A percentile compares a stretch with the other conserved stretches of the same genome.
phyloP scores from a whole-genome alignment of 2,329 filamentous ascomycete genomes.

The Ophiocordyceps robertsii region DNA sequence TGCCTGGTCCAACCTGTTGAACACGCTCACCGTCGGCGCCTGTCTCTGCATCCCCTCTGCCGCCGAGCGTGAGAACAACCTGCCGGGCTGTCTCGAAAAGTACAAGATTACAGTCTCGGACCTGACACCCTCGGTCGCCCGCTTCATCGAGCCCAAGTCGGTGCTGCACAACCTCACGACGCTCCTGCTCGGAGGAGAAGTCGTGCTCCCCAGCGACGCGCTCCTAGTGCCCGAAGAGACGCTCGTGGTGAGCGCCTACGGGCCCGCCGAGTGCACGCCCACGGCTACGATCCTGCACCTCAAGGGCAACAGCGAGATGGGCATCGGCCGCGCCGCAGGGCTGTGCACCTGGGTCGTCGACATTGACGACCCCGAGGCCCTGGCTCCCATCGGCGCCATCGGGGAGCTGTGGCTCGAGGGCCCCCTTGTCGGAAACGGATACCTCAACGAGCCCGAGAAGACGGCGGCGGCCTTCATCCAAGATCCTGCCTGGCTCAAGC shows the following conservation, averaged over 20 bases:
- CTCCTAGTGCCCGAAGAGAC: conserved; percentile 6
- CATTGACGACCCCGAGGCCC: not conserved
- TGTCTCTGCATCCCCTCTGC: conserved; percentile 6
- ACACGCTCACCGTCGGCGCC: conserved; percentile 1
- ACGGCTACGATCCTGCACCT: not conserved
- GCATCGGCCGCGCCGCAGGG: not conserved
- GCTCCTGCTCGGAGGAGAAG: conserved; percentile 7
- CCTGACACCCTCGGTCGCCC: conserved; percentile 8
- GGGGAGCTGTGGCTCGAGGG: conserved; percentile 6
- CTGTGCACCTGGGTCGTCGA: conserved; percentile 3
- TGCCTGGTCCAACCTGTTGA: conserved; percentile 1
- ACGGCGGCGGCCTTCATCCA: conserved; percentile 1
- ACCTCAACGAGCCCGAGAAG: conserved; percentile 12
- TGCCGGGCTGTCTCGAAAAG: conserved; percentile 3
- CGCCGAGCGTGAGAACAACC: conserved; percentile 4
- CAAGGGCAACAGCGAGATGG: not conserved
- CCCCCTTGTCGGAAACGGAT: conserved; percentile 31
- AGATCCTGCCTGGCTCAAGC: conserved; percentile 2
- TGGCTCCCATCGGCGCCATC: conserved; percentile 3
- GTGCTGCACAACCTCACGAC: conserved; percentile 4
- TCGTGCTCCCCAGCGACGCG: conserved; percentile 6
- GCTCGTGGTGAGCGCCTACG: conserved; percentile 7
- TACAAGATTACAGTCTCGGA: conserved; percentile 4
- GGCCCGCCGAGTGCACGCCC: conserved; percentile 10
- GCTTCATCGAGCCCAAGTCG: conserved; percentile 2